Conservation (phyloP, 2,329 filamentous ascomycete species). For the Dactylella cylindrospora region DNA sequence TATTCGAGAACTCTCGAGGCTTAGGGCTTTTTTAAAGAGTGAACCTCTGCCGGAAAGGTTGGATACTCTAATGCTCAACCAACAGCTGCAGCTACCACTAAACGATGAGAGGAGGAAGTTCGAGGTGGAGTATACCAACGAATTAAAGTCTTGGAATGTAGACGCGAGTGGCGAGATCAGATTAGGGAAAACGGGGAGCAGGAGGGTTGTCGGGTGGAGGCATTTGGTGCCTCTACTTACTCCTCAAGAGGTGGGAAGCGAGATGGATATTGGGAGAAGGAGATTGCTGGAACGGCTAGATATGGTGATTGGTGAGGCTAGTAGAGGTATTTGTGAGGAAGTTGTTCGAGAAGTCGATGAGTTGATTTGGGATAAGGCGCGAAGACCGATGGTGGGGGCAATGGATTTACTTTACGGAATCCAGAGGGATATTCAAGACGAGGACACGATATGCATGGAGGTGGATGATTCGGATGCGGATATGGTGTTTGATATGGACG, state of each 20-base stretch:
- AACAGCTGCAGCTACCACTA: constrained; percentile 15
- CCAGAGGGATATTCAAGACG: no score
- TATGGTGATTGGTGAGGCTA: neutral
- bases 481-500: constrained; percentile 36
- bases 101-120: constrained; percentile 12
- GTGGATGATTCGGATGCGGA: neutral
- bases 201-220: constrained; percentile 12
- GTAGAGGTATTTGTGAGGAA: constrained; percentile 22
- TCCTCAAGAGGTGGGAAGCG: neutral
- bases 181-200: constrained; percentile 7
- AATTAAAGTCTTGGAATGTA: constrained; percentile 25
- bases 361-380: constrained; percentile 1
- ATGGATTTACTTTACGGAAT: constrained; percentile 6
- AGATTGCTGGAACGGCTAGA: constrained; percentile 7
- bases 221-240: constrained; percentile 17
- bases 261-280: neutral
- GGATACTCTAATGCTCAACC: constrained; percentile 25
- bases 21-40: constrained; percentile 9
- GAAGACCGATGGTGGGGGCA: constrained; percentile 12
- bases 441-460: no score
- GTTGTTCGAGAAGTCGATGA: constrained; percentile 20
- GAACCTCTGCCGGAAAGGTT: constrained; percentile 15
- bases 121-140: constrained; percentile 8
- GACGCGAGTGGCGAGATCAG: constrained; percentile 2
- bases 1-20: constrained; percentile 7